Evolutionary conservation across 2,329 filamentous ascomycete genomes (phyloP).

Genomic region (Diaporthe sp.): DNA sequence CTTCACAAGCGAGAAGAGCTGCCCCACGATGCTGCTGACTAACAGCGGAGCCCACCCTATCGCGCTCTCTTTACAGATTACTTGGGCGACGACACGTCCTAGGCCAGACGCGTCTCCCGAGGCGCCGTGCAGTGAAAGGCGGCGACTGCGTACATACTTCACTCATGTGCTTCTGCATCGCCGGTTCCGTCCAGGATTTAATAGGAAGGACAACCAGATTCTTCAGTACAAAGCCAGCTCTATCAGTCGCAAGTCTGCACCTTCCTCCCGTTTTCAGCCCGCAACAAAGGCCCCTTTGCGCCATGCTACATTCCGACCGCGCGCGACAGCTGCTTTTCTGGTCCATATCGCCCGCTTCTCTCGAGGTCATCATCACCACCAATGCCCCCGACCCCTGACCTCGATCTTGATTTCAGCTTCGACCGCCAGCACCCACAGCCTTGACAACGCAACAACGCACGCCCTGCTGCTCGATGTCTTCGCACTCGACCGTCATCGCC

Average conservation of each 20-base stretch:
- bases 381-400: slow-evolving; percentile 27
- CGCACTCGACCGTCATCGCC: slow-evolving; percentile 5
- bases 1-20: neutral
- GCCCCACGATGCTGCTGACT: slow-evolving; percentile 24
- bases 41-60: neutral
- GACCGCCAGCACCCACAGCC: neutral
- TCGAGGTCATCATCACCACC: slow-evolving; percentile 35
- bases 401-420: slow-evolving; percentile 15
- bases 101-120: slow-evolving; percentile 32
- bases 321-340: slow-evolving; percentile 32
- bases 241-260: slow-evolving; percentile 2
- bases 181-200: slow-evolving; percentile 25
- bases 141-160: slow-evolving; percentile 12
- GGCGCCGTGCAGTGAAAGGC: slow-evolving; percentile 2
- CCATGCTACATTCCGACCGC: slow-evolving; percentile 28
- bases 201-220: slow-evolving; percentile 18
- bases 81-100: slow-evolving; percentile 29
- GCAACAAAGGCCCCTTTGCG: slow-evolving; percentile 30
- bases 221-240: slow-evolving; percentile 17
- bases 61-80: neutral
- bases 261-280: slow-evolving; percentile 24
- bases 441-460: neutral
- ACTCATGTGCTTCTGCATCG: slow-evolving; percentile 11
- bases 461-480: slow-evolving; percentile 15
- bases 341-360: slow-evolving; percentile 22